These are phyloP conservation scores for Exophiala sideris DNA, from an alignment of 2,329 filamentous ascomycete genomes.

Conservation along the genomic window DNA sequence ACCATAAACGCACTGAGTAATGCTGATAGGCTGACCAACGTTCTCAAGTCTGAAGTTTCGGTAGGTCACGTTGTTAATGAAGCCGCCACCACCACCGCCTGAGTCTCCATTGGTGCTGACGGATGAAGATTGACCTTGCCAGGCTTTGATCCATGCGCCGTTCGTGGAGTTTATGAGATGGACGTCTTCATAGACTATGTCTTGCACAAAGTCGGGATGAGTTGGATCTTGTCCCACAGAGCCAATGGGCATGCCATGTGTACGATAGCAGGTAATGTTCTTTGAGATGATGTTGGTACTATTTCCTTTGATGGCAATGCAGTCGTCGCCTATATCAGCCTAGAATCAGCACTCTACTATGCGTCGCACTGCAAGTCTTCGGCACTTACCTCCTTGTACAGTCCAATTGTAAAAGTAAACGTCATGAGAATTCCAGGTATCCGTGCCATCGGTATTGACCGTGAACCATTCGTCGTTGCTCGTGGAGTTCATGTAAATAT, in stretches of 20 bases:
- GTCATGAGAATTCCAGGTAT: slow-evolving; percentile 54
- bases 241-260: slow-evolving; percentile 70
- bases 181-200: slow-evolving; percentile 63
- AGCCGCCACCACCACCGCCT: slow-evolving; percentile 62
- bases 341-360: background rate
- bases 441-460: slow-evolving; percentile 63
- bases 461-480: slow-evolving; percentile 53
- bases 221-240: slow-evolving; percentile 65
- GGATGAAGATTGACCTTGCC: slow-evolving; percentile 57
- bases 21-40: slow-evolving; percentile 63
- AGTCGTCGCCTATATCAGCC: slow-evolving; percentile 63
- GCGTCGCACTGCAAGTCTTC: background rate
- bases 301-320: slow-evolving; percentile 72
- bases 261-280: slow-evolving; percentile 64
- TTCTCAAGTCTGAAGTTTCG: slow-evolving; percentile 59
- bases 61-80: slow-evolving; percentile 65
- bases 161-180: slow-evolving; percentile 60
- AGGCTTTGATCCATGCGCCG: slow-evolving; percentile 71
- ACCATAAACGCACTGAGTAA: slow-evolving; percentile 58
- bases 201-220: slow-evolving; percentile 64
- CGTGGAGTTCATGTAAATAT: slow-evolving; percentile 58
- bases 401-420: slow-evolving; percentile 66
- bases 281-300: slow-evolving; percentile 66
- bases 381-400: slow-evolving; percentile 34
- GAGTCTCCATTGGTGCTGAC: slow-evolving; percentile 57